Evolutionary conservation across 2,329 filamentous ascomycete species (phyloP), one percentile per base, ranked within the genome.

Genomic region (Cladosporium oxysporum): DNA sequence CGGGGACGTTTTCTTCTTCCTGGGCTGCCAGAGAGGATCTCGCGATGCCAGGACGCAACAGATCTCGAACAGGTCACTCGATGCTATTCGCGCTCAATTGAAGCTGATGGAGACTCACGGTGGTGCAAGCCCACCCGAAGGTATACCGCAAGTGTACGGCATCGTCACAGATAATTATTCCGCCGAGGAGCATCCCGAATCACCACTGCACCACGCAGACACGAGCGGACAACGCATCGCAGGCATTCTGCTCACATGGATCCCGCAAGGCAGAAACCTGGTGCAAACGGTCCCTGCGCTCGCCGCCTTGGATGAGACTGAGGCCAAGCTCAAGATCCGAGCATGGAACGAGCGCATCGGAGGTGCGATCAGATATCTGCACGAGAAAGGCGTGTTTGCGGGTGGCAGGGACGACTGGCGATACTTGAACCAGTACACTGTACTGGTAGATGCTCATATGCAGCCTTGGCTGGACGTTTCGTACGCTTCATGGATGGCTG

Each of bases 201-300:
- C n/a, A 35, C 6, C 28, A 12, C 41, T 12, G 41, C 41, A 11
- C n/a, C 41, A 21, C n/a, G 8, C 41, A 21, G 41, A 10, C 41
- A n/a, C 5, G 10, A 47, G 41, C n/a, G 41, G 21, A 21, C 41
- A 47, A 7, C n/a, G 41, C 8, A 28, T 58, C n/a, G 55, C 55
- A 21, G 55, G 55, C 21, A 41, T 58, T 18, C 23, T 58, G 33
- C 55, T 58, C 21, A 58, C 55, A 14, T 58, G 55, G 55, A 58
- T 58, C 23, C 33, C 55, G 12, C 55, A 35, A 37, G 55, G 55
- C 5, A 41, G 28, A 7, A 58, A 31, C 3, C 14, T 58, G 5
- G 33, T 26, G 7, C 18, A 35, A 14, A 10, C 14, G 5, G 7
- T 41, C 1, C 21, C 16, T 28, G 21, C n/a, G 12, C 33, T 26